These are phyloP conservation scores for Tremella yokohamensis DNA, from an alignment of 768 basidiomycete species.

Conservation along the genomic window DNA sequence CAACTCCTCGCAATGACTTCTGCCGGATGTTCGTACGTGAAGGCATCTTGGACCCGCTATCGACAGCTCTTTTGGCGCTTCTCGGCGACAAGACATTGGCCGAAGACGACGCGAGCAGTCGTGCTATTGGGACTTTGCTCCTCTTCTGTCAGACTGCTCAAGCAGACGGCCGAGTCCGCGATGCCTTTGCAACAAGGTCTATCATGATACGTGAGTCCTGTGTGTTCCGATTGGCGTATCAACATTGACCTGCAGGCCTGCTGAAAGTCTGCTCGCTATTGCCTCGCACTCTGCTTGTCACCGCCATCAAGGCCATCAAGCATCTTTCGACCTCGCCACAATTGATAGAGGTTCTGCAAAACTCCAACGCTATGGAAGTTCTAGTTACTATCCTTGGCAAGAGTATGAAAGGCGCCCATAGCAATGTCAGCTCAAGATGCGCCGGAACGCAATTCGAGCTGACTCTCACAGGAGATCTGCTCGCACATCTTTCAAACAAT, in stretches of 20 bases:
- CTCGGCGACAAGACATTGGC: constrained; percentile 60
- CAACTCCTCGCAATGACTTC: constrained; percentile 96
- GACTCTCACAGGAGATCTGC: constrained; percentile 74
- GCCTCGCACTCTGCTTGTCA: constrained; percentile 80
- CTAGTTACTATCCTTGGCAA: constrained; percentile 80
- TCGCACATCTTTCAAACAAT: constrained; percentile 97
- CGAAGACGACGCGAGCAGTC: constrained; percentile 65
- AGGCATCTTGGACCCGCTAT: constrained; percentile 87
- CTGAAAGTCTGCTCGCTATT: constrained; percentile 81
- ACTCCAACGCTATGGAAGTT: constrained; percentile 89
- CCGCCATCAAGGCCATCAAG: constrained; percentile 89
- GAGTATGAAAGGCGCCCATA: constrained; percentile 71
- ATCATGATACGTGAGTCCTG: constrained; percentile 74
- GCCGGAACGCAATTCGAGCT: neutral
- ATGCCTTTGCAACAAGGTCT: constrained; percentile 83
- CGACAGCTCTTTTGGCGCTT: constrained; percentile 81
- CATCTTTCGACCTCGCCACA: constrained; percentile 91
- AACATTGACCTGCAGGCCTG: constrained; percentile 59
- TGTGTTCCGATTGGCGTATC: neutral
- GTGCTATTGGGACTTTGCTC: constrained; percentile 83
- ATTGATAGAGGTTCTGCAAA: constrained; percentile 87
- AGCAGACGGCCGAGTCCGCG: constrained; percentile 86
- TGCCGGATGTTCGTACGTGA: constrained; percentile 97
- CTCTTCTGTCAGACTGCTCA: constrained; percentile 97
- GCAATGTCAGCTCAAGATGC: constrained; percentile 60